Conservation (phyloP, 257 asterid species). For the Petunia secreta region DNA sequence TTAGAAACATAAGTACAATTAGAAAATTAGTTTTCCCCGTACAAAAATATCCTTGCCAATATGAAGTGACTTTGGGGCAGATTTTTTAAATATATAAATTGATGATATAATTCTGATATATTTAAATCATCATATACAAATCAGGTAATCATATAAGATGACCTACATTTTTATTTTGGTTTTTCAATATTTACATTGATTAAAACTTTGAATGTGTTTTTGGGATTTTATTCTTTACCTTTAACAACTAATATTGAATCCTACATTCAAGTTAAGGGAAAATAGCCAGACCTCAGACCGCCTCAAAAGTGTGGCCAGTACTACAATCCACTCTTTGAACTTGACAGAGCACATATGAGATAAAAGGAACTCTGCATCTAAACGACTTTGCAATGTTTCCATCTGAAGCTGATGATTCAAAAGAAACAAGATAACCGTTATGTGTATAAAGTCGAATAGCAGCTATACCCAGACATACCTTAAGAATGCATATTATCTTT, state of each 20-base stretch:
- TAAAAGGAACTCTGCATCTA: conserved; percentile 96
- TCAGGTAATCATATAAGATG: too few relatives aligned
- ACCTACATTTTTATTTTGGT: too few relatives aligned
- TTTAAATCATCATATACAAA: too few relatives aligned
- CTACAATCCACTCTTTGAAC: conserved; percentile 98
- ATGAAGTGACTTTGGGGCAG: too few relatives aligned
- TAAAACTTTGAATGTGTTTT: too few relatives aligned
- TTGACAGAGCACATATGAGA: conserved; percentile 98
- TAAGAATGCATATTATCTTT: not conserved
- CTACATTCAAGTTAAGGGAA: conserved; percentile 17
- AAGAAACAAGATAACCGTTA: conserved; percentile 29
- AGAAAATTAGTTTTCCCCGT: too few relatives aligned
- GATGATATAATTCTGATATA: too few relatives aligned
- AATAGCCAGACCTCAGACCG: conserved; percentile 77
- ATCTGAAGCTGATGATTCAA: conserved; percentile 73
- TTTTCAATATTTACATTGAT: too few relatives aligned
- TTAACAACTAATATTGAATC: not conserved
- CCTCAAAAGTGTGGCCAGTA: conserved; percentile 94
- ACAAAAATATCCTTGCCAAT: too few relatives aligned
- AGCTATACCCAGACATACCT: not conserved
- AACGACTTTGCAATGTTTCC: conserved; percentile 90
- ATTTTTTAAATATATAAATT: too few relatives aligned
- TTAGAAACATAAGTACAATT: too few relatives aligned
- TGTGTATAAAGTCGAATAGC: conserved; percentile 7
- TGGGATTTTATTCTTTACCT: too few relatives aligned